Percentiles rank a stretch among this genome's conserved stretches.
These are phyloP conservation scores for Pilatotrama ljubarskyi DNA, from an alignment of 768 basidiomycete genomes.

Conservation along the genomic window DNA sequence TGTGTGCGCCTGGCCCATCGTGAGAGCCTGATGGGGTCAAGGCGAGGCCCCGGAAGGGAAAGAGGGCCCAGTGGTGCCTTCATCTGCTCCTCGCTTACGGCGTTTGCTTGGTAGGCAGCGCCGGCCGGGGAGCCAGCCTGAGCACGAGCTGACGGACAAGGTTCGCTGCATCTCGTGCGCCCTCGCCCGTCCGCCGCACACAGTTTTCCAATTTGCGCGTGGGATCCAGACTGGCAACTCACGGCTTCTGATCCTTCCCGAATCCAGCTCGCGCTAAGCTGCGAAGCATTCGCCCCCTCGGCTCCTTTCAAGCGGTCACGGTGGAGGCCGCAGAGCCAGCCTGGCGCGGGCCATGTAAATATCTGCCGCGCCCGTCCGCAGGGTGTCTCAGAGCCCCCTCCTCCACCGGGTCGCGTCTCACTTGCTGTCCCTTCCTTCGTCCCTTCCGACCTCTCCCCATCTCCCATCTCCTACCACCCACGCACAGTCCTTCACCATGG, in stretches of 20 bases:
- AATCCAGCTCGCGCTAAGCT: neutral
- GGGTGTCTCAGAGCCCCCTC: constrained; percentile 7
- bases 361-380: neutral
- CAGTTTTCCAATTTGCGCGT: constrained; percentile 2
- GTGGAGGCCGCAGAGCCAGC: neutral
- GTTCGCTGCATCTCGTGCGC: neutral
- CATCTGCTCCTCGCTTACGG: no score
- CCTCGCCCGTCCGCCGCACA: neutral
- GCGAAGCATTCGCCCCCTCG: neutral
- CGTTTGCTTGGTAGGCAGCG: no score
- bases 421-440: constrained; percentile 9
- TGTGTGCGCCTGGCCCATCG: no score
- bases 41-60: no score
- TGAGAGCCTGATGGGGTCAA: no score
- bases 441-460: neutral
- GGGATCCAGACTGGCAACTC: neutral
- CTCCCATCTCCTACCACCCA: neutral
- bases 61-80: no score
- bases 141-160: neutral
- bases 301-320: neutral
- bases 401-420: constrained; percentile 14
- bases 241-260: constrained; percentile 7
- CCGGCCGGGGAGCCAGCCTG: no score
- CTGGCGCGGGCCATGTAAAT: constrained; percentile 2
- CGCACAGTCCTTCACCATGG: constrained; percentile 31